phyloP scores from a whole-genome alignment of 169 alveolate species.

The Plasmodium vivax region DNA sequence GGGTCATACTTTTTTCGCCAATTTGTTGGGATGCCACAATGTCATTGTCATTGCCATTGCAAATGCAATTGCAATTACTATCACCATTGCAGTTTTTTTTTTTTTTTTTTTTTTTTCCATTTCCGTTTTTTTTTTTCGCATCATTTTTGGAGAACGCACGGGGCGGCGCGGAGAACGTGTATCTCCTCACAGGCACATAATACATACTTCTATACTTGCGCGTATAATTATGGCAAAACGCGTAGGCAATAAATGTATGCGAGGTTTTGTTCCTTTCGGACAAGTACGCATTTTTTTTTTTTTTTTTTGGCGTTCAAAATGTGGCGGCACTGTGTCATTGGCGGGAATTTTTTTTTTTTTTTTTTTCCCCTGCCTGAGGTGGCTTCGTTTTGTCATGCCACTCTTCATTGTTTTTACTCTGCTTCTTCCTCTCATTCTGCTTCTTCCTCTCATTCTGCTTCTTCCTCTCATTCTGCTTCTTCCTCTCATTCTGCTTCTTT shows the following conservation, averaged over 20 bases:
- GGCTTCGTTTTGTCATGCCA: neutral
- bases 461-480: neutral
- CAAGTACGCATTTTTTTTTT: neutral
- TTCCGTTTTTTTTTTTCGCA: neutral
- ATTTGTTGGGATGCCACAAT: neutral
- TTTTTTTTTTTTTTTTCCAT: no score
- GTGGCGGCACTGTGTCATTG: no score
- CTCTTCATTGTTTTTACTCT: neutral
- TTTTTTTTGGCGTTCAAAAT: no score
- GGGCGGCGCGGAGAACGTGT: neutral
- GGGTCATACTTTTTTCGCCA: neutral
- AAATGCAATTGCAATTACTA: neutral
- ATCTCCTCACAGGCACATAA: neutral
- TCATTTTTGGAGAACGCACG: neutral
- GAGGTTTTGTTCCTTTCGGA: neutral
- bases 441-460: neutral
- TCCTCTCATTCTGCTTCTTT: neutral
- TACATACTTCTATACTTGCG: neutral
- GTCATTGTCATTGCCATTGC: neutral
- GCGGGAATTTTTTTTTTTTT: no score
- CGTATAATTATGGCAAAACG: neutral
- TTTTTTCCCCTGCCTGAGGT: neutral
- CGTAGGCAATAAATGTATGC: neutral
- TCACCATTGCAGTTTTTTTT: neutral
- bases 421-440: neutral